phyloP scores from a whole-genome alignment of 2,329 filamentous ascomycete genomes.

The Xylariaceae sp. region DNA sequence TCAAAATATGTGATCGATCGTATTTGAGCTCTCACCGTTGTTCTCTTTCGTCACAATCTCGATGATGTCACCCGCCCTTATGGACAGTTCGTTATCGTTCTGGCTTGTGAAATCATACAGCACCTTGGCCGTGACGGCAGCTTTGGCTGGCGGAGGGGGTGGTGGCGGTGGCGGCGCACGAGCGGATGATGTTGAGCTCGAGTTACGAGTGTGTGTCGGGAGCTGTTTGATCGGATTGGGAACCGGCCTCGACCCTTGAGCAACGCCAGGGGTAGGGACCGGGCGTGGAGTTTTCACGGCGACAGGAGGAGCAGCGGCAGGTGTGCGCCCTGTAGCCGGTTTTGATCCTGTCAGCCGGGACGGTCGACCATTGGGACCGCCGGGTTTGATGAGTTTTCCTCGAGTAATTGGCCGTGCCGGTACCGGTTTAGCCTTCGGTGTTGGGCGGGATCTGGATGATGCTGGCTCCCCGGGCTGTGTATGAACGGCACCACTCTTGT shows the following conservation, averaged over 20 bases:
- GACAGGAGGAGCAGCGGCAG: conserved; percentile 24
- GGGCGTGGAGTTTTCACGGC: conserved; percentile 28
- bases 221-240: conserved; percentile 32
- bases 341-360: conserved; percentile 61
- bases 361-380: conserved; percentile 77
- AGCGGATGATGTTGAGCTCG: conserved; percentile 46
- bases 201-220: conserved; percentile 52
- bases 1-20: too few species aligned
- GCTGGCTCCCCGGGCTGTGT: conserved; percentile 80
- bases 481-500: conserved; percentile 91
- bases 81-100: conserved; percentile 77
- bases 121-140: conserved; percentile 80
- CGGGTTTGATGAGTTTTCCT: conserved; percentile 86
- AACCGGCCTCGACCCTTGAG: conserved; percentile 20
- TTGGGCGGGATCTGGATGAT: conserved; percentile 76
- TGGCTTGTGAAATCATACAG: conserved; percentile 89
- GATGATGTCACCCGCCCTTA: conserved; percentile 75
- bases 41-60: conserved; percentile 91
- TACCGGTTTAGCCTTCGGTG: conserved; percentile 81
- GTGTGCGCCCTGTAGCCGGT: conserved; percentile 31
- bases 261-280: conserved; percentile 35
- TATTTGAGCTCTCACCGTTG: conserved; percentile 64
- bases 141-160: conserved; percentile 59
- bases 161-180: conserved; percentile 65
- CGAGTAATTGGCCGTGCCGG: conserved; percentile 87